phyloP scores from a whole-genome alignment of 1,284 basidiomycete species.

The Pseudozyma hubeiensis region DNA sequence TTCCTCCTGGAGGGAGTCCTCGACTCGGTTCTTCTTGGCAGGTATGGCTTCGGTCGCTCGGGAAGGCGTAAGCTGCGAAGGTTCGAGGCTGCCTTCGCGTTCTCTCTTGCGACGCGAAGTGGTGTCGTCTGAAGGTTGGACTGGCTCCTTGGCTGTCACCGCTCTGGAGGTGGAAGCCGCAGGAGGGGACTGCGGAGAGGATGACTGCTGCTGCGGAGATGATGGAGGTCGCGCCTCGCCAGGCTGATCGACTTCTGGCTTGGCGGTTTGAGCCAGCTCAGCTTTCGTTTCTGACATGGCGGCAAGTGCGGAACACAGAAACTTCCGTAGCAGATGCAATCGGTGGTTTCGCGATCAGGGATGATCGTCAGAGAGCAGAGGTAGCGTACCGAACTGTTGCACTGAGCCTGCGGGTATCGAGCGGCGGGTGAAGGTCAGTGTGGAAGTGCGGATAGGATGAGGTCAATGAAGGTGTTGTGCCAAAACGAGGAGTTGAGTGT shows the following conservation, averaged over 20 bases:
- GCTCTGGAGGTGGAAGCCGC: conserved; percentile 16
- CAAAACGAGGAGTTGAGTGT: not conserved
- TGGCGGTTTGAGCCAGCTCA: conserved; percentile 5
- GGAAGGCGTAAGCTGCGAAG: conserved; percentile 34
- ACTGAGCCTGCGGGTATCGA: conserved; percentile 2
- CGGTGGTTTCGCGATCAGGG: too few species aligned
- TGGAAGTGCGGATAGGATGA: not conserved
- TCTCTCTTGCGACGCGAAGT: conserved; percentile 53
- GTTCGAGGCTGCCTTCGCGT: conserved; percentile 59
- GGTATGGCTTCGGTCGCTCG: conserved; percentile 44
- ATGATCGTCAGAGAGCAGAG: too few species aligned
- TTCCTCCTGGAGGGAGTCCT: conserved; percentile 37
- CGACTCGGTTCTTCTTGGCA: conserved; percentile 59
- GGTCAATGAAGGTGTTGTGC: not conserved
- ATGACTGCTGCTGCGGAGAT: conserved; percentile 14
- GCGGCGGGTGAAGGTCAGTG: not conserved
- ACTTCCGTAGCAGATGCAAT: too few species aligned
- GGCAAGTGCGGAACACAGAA: not conserved
- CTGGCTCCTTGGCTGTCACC: conserved; percentile 14
- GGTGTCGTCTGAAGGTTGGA: conserved; percentile 35
- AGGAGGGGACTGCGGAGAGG: conserved; percentile 16
- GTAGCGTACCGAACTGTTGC: too few species aligned
- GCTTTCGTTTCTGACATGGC: conserved; percentile 28
- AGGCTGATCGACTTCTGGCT: conserved; percentile 8
- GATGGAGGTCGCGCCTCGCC: conserved; percentile 15